These are phyloP conservation scores for Solanum neorickii DNA, from an alignment of 257 asterid genomes.

Conservation along the genomic window DNA sequence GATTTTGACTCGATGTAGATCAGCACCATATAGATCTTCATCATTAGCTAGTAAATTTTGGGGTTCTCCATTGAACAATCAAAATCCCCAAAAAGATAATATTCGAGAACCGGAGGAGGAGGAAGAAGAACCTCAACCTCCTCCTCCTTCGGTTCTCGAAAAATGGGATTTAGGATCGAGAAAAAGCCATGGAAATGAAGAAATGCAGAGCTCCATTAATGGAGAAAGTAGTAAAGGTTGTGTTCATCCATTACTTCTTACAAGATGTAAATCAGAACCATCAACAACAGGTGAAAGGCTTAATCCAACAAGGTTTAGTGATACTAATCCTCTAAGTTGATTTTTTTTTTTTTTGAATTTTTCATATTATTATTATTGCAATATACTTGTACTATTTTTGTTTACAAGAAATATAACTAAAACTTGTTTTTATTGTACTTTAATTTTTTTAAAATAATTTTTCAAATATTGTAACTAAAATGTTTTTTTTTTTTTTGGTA, in stretches of 20 bases:
- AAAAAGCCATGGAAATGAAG: slow-evolving; percentile 9
- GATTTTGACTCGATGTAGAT: slow-evolving; percentile 76
- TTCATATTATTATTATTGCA: not conserved
- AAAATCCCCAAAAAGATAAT: not conserved
- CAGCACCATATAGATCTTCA: slow-evolving; percentile 93
- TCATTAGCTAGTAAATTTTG: slow-evolving; percentile 63
- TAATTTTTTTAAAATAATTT: no score
- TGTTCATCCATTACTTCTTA: slow-evolving; percentile 55
- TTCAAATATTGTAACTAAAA: not conserved
- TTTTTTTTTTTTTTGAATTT: not conserved
- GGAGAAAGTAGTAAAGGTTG: not conserved
- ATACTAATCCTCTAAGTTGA: slow-evolving; percentile 5
- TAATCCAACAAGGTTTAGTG: slow-evolving; percentile 30
- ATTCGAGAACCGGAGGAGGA: slow-evolving; percentile 1
- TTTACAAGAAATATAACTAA: not conserved
- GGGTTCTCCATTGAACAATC: slow-evolving; percentile 40
- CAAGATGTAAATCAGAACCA: slow-evolving; percentile 86
- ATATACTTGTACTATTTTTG: not conserved
- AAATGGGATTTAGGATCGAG: slow-evolving; percentile 9
- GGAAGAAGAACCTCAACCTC: not conserved
- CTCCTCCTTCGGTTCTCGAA: not conserved
- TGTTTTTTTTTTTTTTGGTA: not conserved
- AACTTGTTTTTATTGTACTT: not conserved
- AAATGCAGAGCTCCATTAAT: slow-evolving; percentile 1
- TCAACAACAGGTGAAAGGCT: slow-evolving; percentile 68